Conservation (phyloP, 345 rosid species). For the Populus alba region DNA sequence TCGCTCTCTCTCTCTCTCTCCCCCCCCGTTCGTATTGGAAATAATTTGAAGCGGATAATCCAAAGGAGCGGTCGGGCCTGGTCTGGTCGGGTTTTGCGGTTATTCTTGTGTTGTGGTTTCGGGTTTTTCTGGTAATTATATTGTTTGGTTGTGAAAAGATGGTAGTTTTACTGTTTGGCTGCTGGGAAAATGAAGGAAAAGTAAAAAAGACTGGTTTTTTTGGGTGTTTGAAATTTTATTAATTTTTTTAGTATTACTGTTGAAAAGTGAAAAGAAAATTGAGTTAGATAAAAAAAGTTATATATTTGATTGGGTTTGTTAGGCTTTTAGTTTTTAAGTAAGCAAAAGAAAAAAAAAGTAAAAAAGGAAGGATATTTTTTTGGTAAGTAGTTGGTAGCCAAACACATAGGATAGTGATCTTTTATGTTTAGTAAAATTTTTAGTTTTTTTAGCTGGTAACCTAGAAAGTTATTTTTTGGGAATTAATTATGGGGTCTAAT, state of each 20-base stretch:
- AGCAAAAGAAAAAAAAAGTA: not conserved
- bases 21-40: not conserved
- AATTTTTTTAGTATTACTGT: not conserved
- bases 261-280: conserved; percentile 3
- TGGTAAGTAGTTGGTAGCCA: not conserved
- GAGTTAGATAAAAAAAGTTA: conserved; percentile 1
- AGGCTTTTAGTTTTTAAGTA: not conserved
- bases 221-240: not conserved
- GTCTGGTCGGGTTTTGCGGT: not conserved
- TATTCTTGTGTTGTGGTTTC: not conserved
- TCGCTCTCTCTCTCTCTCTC: conserved; percentile 4
- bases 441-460: not conserved
- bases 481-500: not conserved
- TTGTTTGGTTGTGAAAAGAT: not conserved
- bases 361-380: not conserved
- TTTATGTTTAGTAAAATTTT: not conserved
- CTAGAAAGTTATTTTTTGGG: not conserved
- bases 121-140: conserved; percentile 8
- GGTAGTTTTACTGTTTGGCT: conserved; percentile 16
- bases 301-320: not conserved
- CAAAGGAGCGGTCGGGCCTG: conserved; percentile 14
- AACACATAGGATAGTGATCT: not conserved
- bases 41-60: not conserved
- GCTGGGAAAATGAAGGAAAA: conserved; percentile 9
- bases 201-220: not conserved